phyloP scores from a whole-genome alignment of 2,329 filamentous ascomycete genomes.

The Exutisphaerella laricina region DNA sequence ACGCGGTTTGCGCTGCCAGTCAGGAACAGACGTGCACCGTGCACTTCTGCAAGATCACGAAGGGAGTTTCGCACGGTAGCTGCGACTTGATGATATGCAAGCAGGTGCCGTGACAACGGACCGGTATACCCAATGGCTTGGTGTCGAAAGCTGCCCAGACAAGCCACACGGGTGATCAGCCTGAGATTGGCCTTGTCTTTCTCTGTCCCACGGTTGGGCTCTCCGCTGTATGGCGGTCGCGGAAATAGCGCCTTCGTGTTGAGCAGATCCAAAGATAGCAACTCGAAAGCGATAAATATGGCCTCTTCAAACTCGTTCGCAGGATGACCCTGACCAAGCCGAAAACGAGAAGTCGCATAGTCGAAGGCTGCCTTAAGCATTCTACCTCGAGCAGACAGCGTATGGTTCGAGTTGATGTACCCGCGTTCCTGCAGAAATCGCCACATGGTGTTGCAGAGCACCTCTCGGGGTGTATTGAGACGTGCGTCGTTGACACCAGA shows the following conservation, averaged over 20 bases:
- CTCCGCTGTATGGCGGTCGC: conserved; percentile 47
- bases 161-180: conserved; percentile 80
- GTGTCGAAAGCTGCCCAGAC: conserved; percentile 75
- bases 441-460: conserved; percentile 73
- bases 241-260: conserved; percentile 62
- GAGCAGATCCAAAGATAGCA: conserved; percentile 72
- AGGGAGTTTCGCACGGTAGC: conserved; percentile 72
- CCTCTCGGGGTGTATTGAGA: conserved; percentile 57
- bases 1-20: conserved; percentile 68
- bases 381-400: conserved; percentile 76
- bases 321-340: conserved; percentile 48
- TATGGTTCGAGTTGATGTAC: conserved; percentile 74
- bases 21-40: conserved; percentile 73
- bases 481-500: conserved; percentile 40
- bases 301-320: conserved; percentile 63
- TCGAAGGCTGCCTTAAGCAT: conserved; percentile 58
- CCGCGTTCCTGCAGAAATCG: conserved; percentile 83
- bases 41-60: conserved; percentile 77
- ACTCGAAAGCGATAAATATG: conserved; percentile 75
- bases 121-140: conserved; percentile 87
- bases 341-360: conserved; percentile 19
- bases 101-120: conserved; percentile 80
- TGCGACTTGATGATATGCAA: conserved; percentile 79
- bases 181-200: conserved; percentile 71
- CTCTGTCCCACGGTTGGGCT: conserved; percentile 54